Base-by-base conservation (phyloP, 164 flowering plant species). In the Kingdonia uniflora region DNA sequence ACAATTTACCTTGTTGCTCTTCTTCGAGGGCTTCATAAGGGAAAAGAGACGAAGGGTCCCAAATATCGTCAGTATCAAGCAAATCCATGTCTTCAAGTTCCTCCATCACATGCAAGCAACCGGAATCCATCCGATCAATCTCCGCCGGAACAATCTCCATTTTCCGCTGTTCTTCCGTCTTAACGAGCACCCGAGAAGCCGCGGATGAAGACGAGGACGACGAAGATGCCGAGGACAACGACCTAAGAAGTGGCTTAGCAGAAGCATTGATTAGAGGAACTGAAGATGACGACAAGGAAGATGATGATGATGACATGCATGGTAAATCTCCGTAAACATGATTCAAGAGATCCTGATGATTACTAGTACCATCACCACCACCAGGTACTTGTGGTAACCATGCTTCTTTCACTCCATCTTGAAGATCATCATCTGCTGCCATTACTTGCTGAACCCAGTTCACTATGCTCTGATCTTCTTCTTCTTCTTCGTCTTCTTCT, bases 271-370 rank as follows among this genome's bases (percentile, higher is more conserved):
- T n/a, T n/a, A n/a, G n/a, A 0, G 56, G 41, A 42, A 24, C 22
- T 17, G 48, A 35, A 13, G 62, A 45, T 4, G n/a, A n/a, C 35
- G 83, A 78, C 2, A 95, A 77, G 0, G 81, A 62, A 0, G 82
- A 81, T 0, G 92, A 80, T 0, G 96, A 71, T 0, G 90, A 80
- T 1, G 95, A 85, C 74, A 92, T 75, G 85, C 94, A 85, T 14
- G 90, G 86, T 33, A 87, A 87, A 17, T 75, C 85, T 8, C 22
- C 67, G 60, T 73, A 76, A 61, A 68, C 72, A 59, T 29, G 6
- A 29, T 3, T 8, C 35, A 29, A 8, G 6, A 29, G 35, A 29
- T 29, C 35, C 35, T 29, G 35, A 29, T 29, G 35, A 29, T 29
- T 29, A 4, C 35, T 8, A 29, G 6, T 3, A 29, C 35, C 35